Base-by-base conservation (phyloP, 2,329 filamentous ascomycete genomes). In the Monosporascus sp. region DNA sequence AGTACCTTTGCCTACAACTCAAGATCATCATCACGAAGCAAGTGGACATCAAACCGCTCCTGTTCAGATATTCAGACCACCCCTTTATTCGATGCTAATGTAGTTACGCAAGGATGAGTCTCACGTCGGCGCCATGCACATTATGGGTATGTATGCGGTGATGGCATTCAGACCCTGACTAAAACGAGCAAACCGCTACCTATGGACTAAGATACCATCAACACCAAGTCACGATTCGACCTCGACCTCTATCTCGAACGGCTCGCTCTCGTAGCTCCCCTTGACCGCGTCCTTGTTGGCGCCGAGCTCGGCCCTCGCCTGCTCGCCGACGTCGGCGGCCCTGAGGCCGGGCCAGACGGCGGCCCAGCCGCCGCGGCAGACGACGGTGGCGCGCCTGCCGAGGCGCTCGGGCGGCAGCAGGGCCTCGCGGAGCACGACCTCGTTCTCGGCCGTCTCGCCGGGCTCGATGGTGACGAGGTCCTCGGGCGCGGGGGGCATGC, bases 401-500 rank as follows among this genome's bases (percentile, higher is more conserved):
- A 75, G 63, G 51, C 63, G 60, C 14, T 69, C 67, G 31, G 69
- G 52, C 2, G 71, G 66, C 16, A 75, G 65, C 3, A 71, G 57
- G 3, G 67, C 65, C 22, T 68, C 70, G 37, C 64, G 67, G n/a
- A 78, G 61, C 20, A 69, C 62, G 9, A 75, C 53, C 47, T 72
- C 68, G 27, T 67, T 65, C 54, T 65, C 63, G 19, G 58, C 58
- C 27, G 64, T 71, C 55, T 67, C 64, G 1, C 74, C 72, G 7
- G 74, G 64, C 26, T 59, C 66, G 38, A 78, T 67, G 35, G 70
- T 71, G 55, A 76, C 58, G 31, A 75, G 64, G 3, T 65, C 65
- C 2, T 75, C 72, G 14, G 59, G 61, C 5, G 56, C 60, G 0
- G 74, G 73, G 4, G 75, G 75, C 72, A 74, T 72, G 44, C 70